These are phyloP conservation scores for Earliella scabrosa DNA, from an alignment of 1,284 basidiomycete genomes.

Conservation along the genomic window DNA sequence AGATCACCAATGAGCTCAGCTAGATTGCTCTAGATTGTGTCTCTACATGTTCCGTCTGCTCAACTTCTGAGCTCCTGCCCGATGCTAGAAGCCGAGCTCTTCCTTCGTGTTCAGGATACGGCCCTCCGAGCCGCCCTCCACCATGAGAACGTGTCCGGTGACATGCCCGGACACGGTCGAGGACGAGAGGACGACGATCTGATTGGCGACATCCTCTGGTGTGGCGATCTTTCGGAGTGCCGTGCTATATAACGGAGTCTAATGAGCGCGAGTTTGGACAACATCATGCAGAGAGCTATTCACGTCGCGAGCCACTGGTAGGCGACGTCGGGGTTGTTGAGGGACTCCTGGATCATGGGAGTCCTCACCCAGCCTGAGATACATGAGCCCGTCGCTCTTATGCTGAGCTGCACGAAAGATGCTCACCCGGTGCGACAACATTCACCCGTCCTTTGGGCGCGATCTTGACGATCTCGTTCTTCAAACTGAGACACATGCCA, in stretches of 20 bases:
- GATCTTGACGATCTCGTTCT: slow-evolving; percentile 82
- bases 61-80: neutral
- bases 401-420: too few relatives aligned
- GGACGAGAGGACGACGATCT: slow-evolving; percentile 68
- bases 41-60: too few relatives aligned
- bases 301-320: slow-evolving; percentile 69
- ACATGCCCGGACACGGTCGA: slow-evolving; percentile 70
- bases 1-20: too few relatives aligned
- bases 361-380: slow-evolving; percentile 66
- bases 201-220: slow-evolving; percentile 66
- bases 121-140: slow-evolving; percentile 82
- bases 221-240: slow-evolving; percentile 74
- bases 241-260: slow-evolving; percentile 45
- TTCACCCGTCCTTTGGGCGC: slow-evolving; percentile 76
- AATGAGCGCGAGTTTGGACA: too few relatives aligned
- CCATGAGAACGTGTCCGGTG: slow-evolving; percentile 73
- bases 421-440: slow-evolving; percentile 55
- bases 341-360: slow-evolving; percentile 54
- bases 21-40: too few relatives aligned
- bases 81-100: slow-evolving; percentile 34
- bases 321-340: slow-evolving; percentile 48
- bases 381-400: neutral
- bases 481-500: slow-evolving; percentile 68
- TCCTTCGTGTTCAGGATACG: slow-evolving; percentile 46
- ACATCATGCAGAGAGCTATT: too few relatives aligned